Evolutionary conservation across 345 rosid species (phyloP).

Genomic region (Dipteronia dyeriana): DNA sequence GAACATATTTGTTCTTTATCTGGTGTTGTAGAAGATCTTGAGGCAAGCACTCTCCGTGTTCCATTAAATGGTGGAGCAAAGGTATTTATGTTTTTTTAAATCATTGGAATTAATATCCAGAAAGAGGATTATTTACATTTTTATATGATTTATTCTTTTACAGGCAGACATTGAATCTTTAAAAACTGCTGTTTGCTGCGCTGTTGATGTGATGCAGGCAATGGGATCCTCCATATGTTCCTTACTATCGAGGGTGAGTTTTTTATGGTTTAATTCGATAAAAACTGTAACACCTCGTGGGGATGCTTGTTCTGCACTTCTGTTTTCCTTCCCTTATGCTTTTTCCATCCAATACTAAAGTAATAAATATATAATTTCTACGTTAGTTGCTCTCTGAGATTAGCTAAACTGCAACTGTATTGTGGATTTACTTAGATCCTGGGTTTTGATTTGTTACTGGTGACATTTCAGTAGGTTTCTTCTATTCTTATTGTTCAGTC

Average conservation of each 20-base stretch:
- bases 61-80: constrained; percentile 89
- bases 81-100: constrained; percentile 41
- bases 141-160: constrained; percentile 16
- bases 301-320: background rate
- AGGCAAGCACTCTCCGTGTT: constrained; percentile 88
- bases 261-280: background rate
- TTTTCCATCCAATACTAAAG: background rate
- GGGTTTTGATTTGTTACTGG: background rate
- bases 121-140: constrained; percentile 24
- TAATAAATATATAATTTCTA: background rate
- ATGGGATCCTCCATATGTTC: constrained; percentile 79
- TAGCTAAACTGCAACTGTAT: background rate
- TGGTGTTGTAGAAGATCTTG: constrained; percentile 82
- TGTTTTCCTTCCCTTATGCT: background rate
- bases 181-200: constrained; percentile 81
- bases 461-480: background rate
- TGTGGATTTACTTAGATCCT: background rate
- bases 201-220: constrained; percentile 88
- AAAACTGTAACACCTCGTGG: background rate
- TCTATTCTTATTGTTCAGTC: background rate
- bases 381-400: background rate
- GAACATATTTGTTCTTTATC: constrained; percentile 75
- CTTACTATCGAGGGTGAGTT: constrained; percentile 70
- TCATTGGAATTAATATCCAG: constrained; percentile 3
- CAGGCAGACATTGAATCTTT: constrained; percentile 84